Conservation (phyloP, 2,329 filamentous ascomycete genomes). For the Fusarium oxysporum region DNA sequence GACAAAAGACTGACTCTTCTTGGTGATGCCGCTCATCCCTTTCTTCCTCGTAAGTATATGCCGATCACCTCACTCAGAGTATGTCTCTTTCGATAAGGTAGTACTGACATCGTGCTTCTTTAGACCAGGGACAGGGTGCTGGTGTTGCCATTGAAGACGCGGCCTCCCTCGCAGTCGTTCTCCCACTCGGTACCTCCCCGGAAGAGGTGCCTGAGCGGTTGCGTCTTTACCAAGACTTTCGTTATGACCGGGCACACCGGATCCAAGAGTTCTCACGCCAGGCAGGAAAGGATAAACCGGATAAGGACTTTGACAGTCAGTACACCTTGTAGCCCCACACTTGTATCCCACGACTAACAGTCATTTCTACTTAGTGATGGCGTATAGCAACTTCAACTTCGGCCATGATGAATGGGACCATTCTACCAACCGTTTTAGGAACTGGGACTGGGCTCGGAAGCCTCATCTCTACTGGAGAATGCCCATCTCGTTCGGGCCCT, state of each 20-base stretch:
- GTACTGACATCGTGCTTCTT: not conserved
- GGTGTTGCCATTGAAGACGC: conserved; percentile 77
- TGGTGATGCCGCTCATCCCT: conserved; percentile 77
- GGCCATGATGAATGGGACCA: conserved; percentile 40
- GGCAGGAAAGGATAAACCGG: conserved; percentile 52
- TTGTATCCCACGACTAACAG: not conserved
- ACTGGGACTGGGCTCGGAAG: conserved; percentile 31
- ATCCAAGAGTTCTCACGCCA: conserved; percentile 70
- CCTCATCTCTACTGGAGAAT: conserved; percentile 33
- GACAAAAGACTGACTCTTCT: conserved; percentile 68
- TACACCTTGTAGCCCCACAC: accelerated
- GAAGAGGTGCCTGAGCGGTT: conserved; percentile 67
- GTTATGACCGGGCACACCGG: conserved; percentile 66
- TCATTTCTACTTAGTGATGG: conserved; percentile 7
- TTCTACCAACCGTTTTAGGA: conserved; percentile 20
- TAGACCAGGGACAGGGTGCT: conserved; percentile 53
- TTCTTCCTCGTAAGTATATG: conserved; percentile 59
- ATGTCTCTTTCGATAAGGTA: accelerated
- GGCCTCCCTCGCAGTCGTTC: conserved; percentile 66
- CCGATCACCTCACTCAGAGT: accelerated
- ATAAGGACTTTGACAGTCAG: conserved; percentile 31
- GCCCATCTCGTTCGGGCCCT: conserved; percentile 43
- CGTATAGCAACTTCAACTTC: conserved; percentile 34
- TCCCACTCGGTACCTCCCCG: conserved; percentile 58
- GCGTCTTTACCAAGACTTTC: conserved; percentile 68